Percentiles rank a stretch among this genome's conserved stretches.
phyloP scores from a whole-genome alignment of 306 rosid species.

The Ochetophila trinervis region DNA sequence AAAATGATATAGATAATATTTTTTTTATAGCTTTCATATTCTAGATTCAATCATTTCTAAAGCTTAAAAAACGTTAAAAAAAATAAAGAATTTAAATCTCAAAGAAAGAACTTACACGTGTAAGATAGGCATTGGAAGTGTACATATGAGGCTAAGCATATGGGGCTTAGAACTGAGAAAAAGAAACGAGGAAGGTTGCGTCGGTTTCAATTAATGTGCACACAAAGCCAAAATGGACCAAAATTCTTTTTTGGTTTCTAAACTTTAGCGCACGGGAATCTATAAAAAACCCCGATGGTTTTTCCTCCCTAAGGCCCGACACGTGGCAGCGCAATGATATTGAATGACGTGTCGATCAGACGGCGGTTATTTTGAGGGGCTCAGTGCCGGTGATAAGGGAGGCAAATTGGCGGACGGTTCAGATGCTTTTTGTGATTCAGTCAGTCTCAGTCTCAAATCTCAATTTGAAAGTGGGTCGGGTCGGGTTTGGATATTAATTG shows the following conservation, averaged over 20 bases:
- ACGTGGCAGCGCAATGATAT: conserved; percentile 4
- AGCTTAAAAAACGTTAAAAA: too few relatives aligned
- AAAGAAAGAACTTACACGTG: too few relatives aligned
- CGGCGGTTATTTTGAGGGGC: conserved; percentile 27
- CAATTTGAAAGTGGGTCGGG: too few relatives aligned
- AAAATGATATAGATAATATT: too few relatives aligned
- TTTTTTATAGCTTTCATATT: too few relatives aligned
- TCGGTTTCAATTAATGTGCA: too few relatives aligned
- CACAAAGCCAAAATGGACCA: conserved; percentile 9
- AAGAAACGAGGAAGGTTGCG: too few relatives aligned
- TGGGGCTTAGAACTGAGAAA: too few relatives aligned
- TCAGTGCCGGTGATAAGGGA: conserved; percentile 20
- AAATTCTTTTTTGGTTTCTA: background rate
- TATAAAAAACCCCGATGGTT: background rate
- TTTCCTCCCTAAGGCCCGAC: background rate
- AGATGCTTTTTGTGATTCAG: conserved; percentile 12
- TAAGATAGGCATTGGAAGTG: too few relatives aligned
- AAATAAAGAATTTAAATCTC: too few relatives aligned
- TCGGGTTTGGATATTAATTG: conserved; percentile 1
- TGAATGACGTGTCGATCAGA: conserved; percentile 27
- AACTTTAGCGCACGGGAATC: conserved; percentile 4
- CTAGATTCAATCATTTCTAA: too few relatives aligned
- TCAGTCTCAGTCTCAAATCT: conserved; percentile 16
- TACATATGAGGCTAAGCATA: too few relatives aligned
- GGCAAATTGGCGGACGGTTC: conserved; percentile 24